Conservation (phyloP, 192 early-diverging fungal genomes). For the Rhizophagus sp. region DNA sequence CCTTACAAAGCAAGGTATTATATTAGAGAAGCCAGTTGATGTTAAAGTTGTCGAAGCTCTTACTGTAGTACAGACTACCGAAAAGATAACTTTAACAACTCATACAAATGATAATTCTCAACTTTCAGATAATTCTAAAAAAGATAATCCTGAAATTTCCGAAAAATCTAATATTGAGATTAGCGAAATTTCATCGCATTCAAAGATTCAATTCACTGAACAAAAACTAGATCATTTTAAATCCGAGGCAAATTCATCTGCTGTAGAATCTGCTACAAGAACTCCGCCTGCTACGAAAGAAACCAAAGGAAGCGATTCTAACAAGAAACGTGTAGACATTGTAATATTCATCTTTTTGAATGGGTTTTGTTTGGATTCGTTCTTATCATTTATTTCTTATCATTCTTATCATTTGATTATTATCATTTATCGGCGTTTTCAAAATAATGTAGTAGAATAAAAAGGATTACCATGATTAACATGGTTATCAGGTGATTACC, state of each 20-base stretch:
- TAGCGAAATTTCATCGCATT: not conserved
- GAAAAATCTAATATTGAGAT: not conserved
- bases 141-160: not conserved
- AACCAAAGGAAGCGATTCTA: conserved; percentile 13
- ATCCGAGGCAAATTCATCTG: not conserved
- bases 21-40: not conserved
- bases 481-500: too few species aligned
- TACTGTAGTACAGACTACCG: not conserved
- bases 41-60: not conserved
- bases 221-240: conserved; percentile 36
- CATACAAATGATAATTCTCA: not conserved
- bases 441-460: too few species aligned
- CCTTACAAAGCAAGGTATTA: too few species aligned
- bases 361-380: not conserved
- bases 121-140: not conserved
- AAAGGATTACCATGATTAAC: too few species aligned
- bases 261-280: not conserved
- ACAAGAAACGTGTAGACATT: conserved; percentile 50
- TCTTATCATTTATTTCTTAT: not conserved
- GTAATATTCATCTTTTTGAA: conserved; percentile 34
- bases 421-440: too few species aligned
- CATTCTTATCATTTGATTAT: too few species aligned
- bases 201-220: conserved; percentile 37
- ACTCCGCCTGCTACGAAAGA: not conserved
- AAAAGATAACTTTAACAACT: not conserved